Conservation (phyloP, 2,329 filamentous ascomycete species). For the Aspergillus puulaauensis region DNA sequence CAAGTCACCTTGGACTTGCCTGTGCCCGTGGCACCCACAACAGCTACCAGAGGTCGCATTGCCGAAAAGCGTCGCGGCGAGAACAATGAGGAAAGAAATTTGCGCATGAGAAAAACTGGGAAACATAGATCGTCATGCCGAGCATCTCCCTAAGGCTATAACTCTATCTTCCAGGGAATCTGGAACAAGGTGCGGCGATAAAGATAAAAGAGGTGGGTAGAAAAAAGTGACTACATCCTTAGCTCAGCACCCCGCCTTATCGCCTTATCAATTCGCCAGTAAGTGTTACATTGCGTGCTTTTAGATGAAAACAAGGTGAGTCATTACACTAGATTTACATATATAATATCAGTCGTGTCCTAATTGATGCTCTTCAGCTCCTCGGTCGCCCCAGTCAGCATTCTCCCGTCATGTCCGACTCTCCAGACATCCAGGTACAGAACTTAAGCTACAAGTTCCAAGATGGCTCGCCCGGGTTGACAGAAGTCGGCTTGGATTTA, state of each 20-base stretch:
- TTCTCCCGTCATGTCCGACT: constrained; percentile 20
- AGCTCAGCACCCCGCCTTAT: constrained; percentile 1
- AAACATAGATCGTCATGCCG: constrained; percentile 12
- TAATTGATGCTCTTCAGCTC: background rate
- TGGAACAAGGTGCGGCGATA: background rate
- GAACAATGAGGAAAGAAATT: constrained; percentile 23
- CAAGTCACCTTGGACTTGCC: constrained; percentile 80
- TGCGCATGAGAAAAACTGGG: constrained; percentile 25
- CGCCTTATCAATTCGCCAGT: background rate
- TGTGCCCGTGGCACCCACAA: constrained; percentile 88
- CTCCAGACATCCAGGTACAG: constrained; percentile 67
- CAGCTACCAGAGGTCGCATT: constrained; percentile 67
- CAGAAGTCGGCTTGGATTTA: constrained; percentile 70
- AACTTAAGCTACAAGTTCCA: constrained; percentile 86
- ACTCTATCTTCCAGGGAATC: background rate
- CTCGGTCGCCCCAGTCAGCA: background rate
- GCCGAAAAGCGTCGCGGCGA: constrained; percentile 19
- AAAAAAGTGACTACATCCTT: constrained; percentile 6
- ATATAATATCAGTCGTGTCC: background rate
- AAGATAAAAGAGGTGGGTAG: background rate
- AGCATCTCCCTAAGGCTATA: background rate
- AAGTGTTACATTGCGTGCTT: constrained; percentile 8
- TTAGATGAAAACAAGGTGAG: constrained; percentile 3
- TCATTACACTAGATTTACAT: background rate
- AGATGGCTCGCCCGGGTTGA: constrained; percentile 76